These are phyloP conservation scores for Cladosporium halotolerans DNA, from an alignment of 2,329 filamentous ascomycete genomes.

Conservation along the genomic window DNA sequence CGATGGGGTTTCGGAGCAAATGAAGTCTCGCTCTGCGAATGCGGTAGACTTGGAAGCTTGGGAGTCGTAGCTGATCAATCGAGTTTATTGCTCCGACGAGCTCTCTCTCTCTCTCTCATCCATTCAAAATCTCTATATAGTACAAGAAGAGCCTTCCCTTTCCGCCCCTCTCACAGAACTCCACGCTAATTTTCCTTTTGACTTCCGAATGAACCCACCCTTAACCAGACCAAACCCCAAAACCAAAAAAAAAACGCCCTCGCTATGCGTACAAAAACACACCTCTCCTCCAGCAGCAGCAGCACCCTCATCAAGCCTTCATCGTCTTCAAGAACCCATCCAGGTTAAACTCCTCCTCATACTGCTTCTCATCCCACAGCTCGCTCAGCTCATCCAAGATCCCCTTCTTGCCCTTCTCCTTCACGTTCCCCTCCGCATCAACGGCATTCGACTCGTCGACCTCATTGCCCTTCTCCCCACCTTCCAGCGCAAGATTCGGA, in stretches of 20 bases:
- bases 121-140: no score
- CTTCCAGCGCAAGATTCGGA: slow-evolving; percentile 30
- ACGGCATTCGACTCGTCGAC: slow-evolving; percentile 71
- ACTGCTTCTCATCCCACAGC: slow-evolving; percentile 94
- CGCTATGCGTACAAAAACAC: background rate
- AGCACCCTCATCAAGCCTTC: slow-evolving; percentile 28
- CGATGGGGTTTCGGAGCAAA: no score
- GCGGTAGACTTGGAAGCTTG: no score
- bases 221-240: background rate
- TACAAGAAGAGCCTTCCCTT: no score
- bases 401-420: slow-evolving; percentile 92
- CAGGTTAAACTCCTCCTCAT: slow-evolving; percentile 95
- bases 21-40: no score
- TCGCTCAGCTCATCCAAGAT: slow-evolving; percentile 94
- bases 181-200: no score
- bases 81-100: no score
- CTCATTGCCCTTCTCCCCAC: slow-evolving; percentile 51
- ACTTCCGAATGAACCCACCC: no score
- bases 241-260: background rate
- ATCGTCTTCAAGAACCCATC: slow-evolving; percentile 94
- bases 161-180: no score
- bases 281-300: background rate
- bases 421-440: slow-evolving; percentile 77
- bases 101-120: no score
- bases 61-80: no score